phyloP scores from a whole-genome alignment of 2,329 filamentous ascomycete genomes.

The Exophiala sp. region DNA sequence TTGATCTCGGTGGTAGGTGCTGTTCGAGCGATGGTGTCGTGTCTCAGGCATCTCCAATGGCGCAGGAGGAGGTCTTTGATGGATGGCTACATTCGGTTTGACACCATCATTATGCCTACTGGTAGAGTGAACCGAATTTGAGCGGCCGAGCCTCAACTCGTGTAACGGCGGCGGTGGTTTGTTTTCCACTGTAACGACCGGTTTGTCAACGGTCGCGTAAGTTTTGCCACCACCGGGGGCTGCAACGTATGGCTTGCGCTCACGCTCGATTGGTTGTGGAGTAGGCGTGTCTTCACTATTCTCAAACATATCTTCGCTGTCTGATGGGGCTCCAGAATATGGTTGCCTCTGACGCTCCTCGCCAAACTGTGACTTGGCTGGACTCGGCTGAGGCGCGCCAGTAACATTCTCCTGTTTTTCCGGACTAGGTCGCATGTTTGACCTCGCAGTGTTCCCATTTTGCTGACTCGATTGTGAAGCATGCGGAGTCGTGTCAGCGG shows the following conservation, averaged over 20 bases:
- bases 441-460: slow-evolving; percentile 23
- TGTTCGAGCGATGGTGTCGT: slow-evolving; percentile 18
- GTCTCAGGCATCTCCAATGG: slow-evolving; percentile 19
- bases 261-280: slow-evolving; percentile 58
- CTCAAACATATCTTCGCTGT: slow-evolving; percentile 30
- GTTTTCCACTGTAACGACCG: slow-evolving; percentile 2
- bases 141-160: slow-evolving; percentile 12
- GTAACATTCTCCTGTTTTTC: slow-evolving; percentile 8
- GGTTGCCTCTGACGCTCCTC: slow-evolving; percentile 32
- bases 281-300: slow-evolving; percentile 38
- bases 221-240: slow-evolving; percentile 58
- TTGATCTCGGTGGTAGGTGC: slow-evolving; percentile 21
- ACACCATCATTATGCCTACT: slow-evolving; percentile 6
- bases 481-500: slow-evolving; percentile 30
- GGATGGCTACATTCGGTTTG: slow-evolving; percentile 20
- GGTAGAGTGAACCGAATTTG: slow-evolving; percentile 15
- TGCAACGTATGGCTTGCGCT: slow-evolving; percentile 62
- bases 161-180: slow-evolving; percentile 11
- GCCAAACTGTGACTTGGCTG: slow-evolving; percentile 32
- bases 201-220: slow-evolving; percentile 42
- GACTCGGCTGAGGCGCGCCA: slow-evolving; percentile 6
- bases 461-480: slow-evolving; percentile 18
- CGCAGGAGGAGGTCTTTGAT: slow-evolving; percentile 21
- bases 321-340: slow-evolving; percentile 6
- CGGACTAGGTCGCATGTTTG: slow-evolving; percentile 25